Conservation (phyloP, 352 stramenopile species). For the Phytophthora chlamydospora region DNA sequence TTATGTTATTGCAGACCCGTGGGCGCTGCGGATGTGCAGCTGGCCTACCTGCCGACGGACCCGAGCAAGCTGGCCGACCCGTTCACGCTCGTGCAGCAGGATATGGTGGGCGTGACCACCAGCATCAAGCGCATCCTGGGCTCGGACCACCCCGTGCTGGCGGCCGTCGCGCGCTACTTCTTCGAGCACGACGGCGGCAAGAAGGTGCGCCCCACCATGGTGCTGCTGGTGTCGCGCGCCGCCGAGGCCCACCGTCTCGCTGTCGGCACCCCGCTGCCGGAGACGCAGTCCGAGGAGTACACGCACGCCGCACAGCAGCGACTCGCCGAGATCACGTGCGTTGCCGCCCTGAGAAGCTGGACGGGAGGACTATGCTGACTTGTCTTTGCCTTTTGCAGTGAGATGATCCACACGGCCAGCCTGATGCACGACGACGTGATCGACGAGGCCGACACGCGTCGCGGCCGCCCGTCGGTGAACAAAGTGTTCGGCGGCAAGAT, state of each 20-base stretch:
- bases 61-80: constrained; percentile 81
- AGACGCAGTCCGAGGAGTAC: constrained; percentile 76
- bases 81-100: constrained; percentile 91
- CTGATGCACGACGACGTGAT: constrained; percentile 99
- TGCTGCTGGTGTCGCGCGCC: constrained; percentile 94
- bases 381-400: constrained; percentile 42
- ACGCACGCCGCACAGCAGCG: constrained; percentile 75
- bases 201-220: constrained; percentile 98
- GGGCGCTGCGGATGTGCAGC: constrained; percentile 32
- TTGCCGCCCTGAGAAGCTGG: constrained; percentile 9
- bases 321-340: constrained; percentile 87
- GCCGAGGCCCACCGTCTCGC: constrained; percentile 82
- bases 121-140: constrained; percentile 97
- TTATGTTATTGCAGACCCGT: constrained; percentile 26
- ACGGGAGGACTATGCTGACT: neutral
- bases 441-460: constrained; percentile 96
- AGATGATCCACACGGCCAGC: constrained; percentile 99
- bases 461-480: constrained; percentile 95
- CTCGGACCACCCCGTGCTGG: constrained; percentile 97
- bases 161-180: constrained; percentile 97
- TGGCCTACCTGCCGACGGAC: constrained; percentile 64
- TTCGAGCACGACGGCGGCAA: constrained; percentile 96
- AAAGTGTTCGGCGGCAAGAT: constrained; percentile 99
- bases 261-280: constrained; percentile 44
- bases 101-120: constrained; percentile 92